These are phyloP conservation scores for Auricularia sp. DNA, from an alignment of 768 basidiomycete species.

Conservation along the genomic window DNA sequence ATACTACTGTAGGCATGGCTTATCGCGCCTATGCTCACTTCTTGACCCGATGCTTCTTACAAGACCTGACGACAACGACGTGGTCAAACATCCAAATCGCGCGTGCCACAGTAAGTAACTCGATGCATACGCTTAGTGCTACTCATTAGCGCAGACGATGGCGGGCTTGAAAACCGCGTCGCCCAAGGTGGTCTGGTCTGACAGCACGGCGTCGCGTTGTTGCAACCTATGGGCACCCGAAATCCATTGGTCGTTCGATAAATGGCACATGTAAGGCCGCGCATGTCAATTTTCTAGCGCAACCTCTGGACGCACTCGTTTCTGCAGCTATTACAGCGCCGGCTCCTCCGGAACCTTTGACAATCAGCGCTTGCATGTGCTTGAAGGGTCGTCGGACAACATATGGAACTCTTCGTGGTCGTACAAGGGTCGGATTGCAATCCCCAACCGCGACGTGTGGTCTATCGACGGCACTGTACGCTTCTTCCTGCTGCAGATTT, in stretches of 20 bases:
- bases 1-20: slow-evolving; percentile 1
- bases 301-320: too few species aligned
- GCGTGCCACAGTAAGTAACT: neutral
- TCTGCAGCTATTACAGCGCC: neutral
- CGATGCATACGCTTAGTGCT: neutral
- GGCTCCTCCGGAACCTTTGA: slow-evolving; percentile 1
- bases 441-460: slow-evolving; percentile 6
- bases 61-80: slow-evolving; percentile 4
- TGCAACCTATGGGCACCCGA: slow-evolving; percentile 10
- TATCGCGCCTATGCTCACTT: too few species aligned
- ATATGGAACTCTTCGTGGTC: slow-evolving; percentile 7
- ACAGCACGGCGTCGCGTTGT: slow-evolving; percentile 7
- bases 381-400: slow-evolving; percentile 1
- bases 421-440: neutral
- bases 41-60: neutral
- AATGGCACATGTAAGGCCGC: slow-evolving; percentile 4
- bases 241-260: slow-evolving; percentile 3
- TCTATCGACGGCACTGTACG: slow-evolving; percentile 3
- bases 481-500: too few species aligned
- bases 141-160: neutral
- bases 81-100: slow-evolving; percentile 4
- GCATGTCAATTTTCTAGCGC: too few species aligned
- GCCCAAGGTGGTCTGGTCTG: slow-evolving; percentile 8
- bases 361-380: slow-evolving; percentile 5
- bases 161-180: slow-evolving; percentile 4